Evolutionary conservation across 768 basidiomycete species (phyloP).

Genomic region (Mycena capillaripes): DNA sequence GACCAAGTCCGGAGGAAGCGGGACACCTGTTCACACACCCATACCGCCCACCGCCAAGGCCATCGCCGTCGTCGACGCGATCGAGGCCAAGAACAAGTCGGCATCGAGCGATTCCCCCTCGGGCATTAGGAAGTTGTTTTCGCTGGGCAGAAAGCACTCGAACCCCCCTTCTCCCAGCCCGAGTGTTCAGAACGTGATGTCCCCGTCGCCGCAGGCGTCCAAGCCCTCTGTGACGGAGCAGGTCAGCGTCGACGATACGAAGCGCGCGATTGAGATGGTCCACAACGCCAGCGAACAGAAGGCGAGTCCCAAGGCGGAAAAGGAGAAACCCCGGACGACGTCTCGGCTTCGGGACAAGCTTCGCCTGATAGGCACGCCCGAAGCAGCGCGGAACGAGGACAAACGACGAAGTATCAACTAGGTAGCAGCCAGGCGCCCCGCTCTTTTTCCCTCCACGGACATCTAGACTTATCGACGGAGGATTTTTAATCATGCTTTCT

Average conservation of each 20-base stretch:
- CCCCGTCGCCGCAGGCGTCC: constrained; percentile 6
- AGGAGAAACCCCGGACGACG: constrained; percentile 41
- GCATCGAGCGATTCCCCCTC: constrained; percentile 38
- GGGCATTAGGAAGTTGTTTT: constrained; percentile 54
- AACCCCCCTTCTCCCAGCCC: not conserved
- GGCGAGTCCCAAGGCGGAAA: constrained; percentile 10
- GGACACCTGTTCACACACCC: constrained; percentile 34
- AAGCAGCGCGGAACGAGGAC: constrained; percentile 53
- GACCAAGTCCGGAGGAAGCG: not conserved
- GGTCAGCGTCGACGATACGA: constrained; percentile 37
- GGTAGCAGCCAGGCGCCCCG: not conserved
- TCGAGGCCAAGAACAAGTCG: constrained; percentile 62
- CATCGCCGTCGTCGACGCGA: constrained; percentile 71
- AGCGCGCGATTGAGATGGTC: constrained; percentile 37
- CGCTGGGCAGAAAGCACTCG: constrained; percentile 53
- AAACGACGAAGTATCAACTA: constrained; percentile 47
- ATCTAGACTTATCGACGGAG: constrained; percentile 15
- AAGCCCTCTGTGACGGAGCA: not conserved
- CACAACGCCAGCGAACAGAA: constrained; percentile 29
- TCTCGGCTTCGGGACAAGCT: constrained; percentile 51
- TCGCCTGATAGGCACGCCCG: constrained; percentile 52
- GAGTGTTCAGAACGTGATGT: not conserved
- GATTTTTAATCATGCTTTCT: not conserved
- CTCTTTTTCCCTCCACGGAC: not conserved
- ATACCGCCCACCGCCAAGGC: constrained; percentile 69